Conservation (phyloP, 108 stramenopile species). For the Thalassiosira profunda region DNA sequence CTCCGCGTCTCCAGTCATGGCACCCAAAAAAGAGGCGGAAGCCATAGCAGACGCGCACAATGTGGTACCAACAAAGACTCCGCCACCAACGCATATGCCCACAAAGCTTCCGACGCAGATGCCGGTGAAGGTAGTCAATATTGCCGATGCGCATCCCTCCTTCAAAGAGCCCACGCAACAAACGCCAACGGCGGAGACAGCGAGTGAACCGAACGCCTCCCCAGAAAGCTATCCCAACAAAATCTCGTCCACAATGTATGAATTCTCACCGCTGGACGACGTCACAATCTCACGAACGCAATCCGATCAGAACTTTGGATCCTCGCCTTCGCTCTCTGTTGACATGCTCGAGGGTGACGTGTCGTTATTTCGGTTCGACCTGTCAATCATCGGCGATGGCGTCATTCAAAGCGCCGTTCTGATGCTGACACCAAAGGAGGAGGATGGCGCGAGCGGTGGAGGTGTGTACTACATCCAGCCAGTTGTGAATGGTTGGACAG, state of each 20-base stretch:
- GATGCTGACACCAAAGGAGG: constrained; percentile 1
- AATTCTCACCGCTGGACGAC: constrained; percentile 19
- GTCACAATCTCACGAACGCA: constrained; percentile 9
- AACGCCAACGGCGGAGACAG: too few species aligned
- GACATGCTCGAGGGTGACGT: constrained; percentile 21
- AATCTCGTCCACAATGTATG: constrained; percentile 5
- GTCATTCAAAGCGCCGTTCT: constrained; percentile 8
- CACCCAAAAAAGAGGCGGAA: too few species aligned
- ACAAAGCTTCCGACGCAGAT: neutral
- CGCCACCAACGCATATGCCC: neutral
- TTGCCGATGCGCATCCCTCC: too few species aligned
- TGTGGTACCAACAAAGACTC: neutral
- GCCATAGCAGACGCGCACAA: too few species aligned
- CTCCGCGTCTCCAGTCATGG: neutral
- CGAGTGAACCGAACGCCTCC: too few species aligned
- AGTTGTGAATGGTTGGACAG: constrained; percentile 6
- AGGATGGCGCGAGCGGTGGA: neutral
- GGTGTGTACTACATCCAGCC: constrained; percentile 20
- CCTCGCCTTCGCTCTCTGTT: neutral
- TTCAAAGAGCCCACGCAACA: too few species aligned
- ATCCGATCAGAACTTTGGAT: constrained; percentile 13
- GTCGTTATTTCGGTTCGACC: constrained; percentile 16
- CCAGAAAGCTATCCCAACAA: too few species aligned
- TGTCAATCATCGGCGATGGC: constrained; percentile 11
- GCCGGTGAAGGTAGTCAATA: neutral